Percentiles rank a stretch among this genome's conserved stretches.
phyloP scores from a whole-genome alignment of 768 basidiomycete species.

The Rickenella mellea region DNA sequence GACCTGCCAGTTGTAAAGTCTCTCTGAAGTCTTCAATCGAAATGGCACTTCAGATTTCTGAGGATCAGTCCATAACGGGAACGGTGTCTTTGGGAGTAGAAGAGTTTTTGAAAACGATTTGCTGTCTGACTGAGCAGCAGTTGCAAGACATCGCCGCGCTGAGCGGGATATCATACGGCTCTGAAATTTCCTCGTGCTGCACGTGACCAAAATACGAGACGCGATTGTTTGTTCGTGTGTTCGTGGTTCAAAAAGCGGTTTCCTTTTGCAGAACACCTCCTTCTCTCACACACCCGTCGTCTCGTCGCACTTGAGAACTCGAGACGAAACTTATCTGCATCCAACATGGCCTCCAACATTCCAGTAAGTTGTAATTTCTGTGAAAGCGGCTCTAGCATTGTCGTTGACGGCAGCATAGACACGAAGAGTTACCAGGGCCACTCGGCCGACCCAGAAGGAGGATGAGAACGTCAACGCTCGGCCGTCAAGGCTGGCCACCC shows the following conservation, averaged over 20 bases:
- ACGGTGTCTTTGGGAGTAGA: slow-evolving; percentile 71
- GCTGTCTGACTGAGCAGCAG: too few species aligned
- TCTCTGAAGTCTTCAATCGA: slow-evolving; percentile 54
- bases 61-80: slow-evolving; percentile 65
- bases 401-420: slow-evolving; percentile 27
- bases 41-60: slow-evolving; percentile 51
- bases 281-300: too few species aligned
- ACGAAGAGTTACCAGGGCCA: slow-evolving; percentile 53
- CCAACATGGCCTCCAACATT: slow-evolving; percentile 31
- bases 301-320: too few species aligned
- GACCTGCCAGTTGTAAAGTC: slow-evolving; percentile 53
- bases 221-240: too few species aligned
- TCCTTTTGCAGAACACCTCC: too few species aligned
- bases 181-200: too few species aligned
- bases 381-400: not conserved
- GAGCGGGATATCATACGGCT: too few species aligned
- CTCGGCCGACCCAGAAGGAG: slow-evolving; percentile 45
- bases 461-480: slow-evolving; percentile 66
- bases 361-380: slow-evolving; percentile 24
- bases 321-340: slow-evolving; percentile 4
- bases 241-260: too few species aligned
- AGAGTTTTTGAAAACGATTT: slow-evolving; percentile 54
- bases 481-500: slow-evolving; percentile 47
- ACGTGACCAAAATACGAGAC: too few species aligned
- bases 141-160: not conserved